A percentile compares a stretch with the other conserved stretches of the same genome.
Conservation (phyloP, 352 stramenopile species). For the Detonula confervacea region DNA sequence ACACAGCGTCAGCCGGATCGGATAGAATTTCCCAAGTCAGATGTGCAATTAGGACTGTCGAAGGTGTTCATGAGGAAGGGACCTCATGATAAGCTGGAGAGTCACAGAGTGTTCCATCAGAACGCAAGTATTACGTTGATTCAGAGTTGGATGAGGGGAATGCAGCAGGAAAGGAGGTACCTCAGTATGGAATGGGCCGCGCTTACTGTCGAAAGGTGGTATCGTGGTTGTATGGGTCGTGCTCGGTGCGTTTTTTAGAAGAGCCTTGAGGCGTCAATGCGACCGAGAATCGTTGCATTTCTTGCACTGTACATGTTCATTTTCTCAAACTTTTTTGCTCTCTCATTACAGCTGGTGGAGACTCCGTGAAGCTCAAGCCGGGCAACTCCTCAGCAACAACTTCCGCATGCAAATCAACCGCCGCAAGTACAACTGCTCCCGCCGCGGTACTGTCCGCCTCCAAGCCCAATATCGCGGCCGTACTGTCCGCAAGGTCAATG, state of each 20-base stretch:
- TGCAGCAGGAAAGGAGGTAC: constrained; percentile 73
- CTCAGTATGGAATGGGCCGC: constrained; percentile 70
- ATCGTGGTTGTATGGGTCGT: constrained; percentile 81
- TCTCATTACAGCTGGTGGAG: constrained; percentile 66
- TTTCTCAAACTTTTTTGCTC: not conserved
- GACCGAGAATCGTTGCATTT: constrained; percentile 2
- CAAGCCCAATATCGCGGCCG: constrained; percentile 75
- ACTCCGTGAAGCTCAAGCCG: constrained; percentile 71
- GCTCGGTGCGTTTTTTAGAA: constrained; percentile 57
- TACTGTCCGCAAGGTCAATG: constrained; percentile 57
- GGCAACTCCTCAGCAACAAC: constrained; percentile 78
- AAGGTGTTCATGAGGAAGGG: constrained; percentile 83
- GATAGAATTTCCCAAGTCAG: constrained; percentile 77
- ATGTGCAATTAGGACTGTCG: constrained; percentile 87
- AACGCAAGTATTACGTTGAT: constrained; percentile 61
- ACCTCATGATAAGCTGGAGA: constrained; percentile 82
- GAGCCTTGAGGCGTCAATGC: not conserved
- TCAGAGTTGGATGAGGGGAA: constrained; percentile 75
- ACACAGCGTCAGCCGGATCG: constrained; percentile 76
- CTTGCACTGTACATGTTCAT: constrained; percentile 13
- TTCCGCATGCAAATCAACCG: constrained; percentile 81
- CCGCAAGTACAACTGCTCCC: constrained; percentile 62
- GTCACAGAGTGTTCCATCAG: constrained; percentile 59
- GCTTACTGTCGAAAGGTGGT: constrained; percentile 77
- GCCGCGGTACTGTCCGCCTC: constrained; percentile 66